Base-by-base conservation (phyloP, 2,329 filamentous ascomycete genomes). In the Xylaria hypoxylon region DNA sequence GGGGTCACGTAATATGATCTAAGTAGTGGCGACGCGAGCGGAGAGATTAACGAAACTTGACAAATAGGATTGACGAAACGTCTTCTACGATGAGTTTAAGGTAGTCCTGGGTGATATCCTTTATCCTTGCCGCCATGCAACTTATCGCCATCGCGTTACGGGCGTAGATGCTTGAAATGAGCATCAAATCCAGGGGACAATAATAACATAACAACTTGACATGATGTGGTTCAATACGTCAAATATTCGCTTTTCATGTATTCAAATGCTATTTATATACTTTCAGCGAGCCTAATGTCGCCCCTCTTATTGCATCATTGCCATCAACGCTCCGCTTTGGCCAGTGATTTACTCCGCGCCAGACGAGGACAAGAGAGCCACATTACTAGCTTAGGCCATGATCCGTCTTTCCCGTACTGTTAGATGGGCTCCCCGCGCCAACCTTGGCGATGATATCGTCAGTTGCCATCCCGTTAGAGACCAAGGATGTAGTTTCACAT, bases 1-100 rank as follows among this genome's bases (percentile, higher is more conserved):
- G 50, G 38, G 26, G 50, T 64, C 65, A 68, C 50, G 45, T 45
- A 62, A 55, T 53, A 28, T 56, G 52, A 56, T 55, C 50, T 44
- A 19, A 11, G 31, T 38, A 40, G 17, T 57, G 31, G 56, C 56
- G 44, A 65, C 38, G 28, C 60, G 33, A 50, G 60, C 47, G 55
- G 31, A 44, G 64, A 26, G 17, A 26, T 22, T 19, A 52, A 56
- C 15, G 31, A 57, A 58, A 13, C 50, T 62, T 60, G 51, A 22
- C 57, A 62, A 55, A 53, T 28, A 45, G 33, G 3, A 50, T 62
- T n/a, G 28, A 19, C 26, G 8, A 47, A 35, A 45, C 10, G 44
- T 11, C 33, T 50, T 6, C 11, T 50, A 38, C 40, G 60, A 56
- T n/a, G 42, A 50, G 11, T 33, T 40, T 4, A 48, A 38, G 45